These are phyloP conservation scores for Nicotiana paniculata DNA, from an alignment of 257 asterid species.

Conservation along the genomic window DNA sequence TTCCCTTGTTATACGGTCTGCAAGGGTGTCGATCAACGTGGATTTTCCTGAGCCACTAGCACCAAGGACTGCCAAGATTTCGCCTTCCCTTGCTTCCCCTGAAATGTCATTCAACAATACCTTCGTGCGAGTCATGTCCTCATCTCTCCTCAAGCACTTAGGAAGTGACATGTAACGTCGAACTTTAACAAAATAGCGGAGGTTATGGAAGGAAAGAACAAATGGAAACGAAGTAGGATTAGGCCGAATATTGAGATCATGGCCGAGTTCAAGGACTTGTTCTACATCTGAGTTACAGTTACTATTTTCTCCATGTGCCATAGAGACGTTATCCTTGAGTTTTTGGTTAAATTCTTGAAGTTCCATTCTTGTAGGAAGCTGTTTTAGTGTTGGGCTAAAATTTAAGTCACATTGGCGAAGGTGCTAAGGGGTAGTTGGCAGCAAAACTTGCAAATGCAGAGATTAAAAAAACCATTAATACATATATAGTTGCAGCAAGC, in stretches of 20 bases:
- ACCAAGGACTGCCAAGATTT: constrained; percentile 55
- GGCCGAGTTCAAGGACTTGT: not conserved
- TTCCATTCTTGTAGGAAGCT: not conserved
- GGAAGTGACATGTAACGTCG: constrained; percentile 20
- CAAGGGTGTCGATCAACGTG: constrained; percentile 48
- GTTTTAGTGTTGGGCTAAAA: too few relatives aligned
- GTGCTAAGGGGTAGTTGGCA: too few relatives aligned
- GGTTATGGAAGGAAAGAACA: constrained; percentile 46
- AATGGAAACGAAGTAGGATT: constrained; percentile 28
- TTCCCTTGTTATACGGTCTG: constrained; percentile 42
- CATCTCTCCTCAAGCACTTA: not conserved
- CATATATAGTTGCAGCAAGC: not conserved
- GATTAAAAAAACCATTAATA: not conserved
- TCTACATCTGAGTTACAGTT: not conserved
- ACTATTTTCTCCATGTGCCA: not conserved
- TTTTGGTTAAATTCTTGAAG: not conserved
- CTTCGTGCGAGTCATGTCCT: not conserved
- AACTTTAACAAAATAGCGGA: constrained; percentile 34
- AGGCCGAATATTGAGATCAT: constrained; percentile 6
- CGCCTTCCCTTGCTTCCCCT: constrained; percentile 56
- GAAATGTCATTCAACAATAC: constrained; percentile 35
- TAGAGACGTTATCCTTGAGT: too few relatives aligned
- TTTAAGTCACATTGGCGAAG: too few relatives aligned
- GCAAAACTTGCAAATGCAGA: not conserved
- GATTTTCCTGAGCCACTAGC: constrained; percentile 68